Base-by-base conservation (phyloP, 2,329 filamentous ascomycete species). In the Sclerotiophoma versabilis region DNA sequence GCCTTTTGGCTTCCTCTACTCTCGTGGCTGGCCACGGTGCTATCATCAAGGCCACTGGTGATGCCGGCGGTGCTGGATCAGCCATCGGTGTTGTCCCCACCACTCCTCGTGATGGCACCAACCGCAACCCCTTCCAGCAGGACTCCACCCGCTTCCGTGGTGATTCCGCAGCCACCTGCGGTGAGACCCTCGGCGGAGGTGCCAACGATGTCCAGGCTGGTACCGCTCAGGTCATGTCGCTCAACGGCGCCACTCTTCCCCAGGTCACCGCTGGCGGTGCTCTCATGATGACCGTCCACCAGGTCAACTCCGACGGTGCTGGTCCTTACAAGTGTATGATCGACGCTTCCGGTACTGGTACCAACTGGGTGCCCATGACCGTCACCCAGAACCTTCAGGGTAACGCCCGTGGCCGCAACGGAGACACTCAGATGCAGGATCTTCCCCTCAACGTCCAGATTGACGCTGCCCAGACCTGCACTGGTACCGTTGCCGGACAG, bases 321-420 rank as follows among this genome's bases (percentile, higher is more conserved):
- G 87, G 87, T 10, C 85, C 86, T 2, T 88, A 87, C 74, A 82
- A 77, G 6, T 87, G 85, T 76, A 85, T 85, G 79, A 85, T 88
- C 69, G 86, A 87, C 65, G 72, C 78, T 49, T 84, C 85, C 52
- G 86, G 78, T 50, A 86, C 84, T 4, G 85, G 80, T 20, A 68
- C 76, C 41, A 70, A 76, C 59, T 87, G 83, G 80, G 69, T 74
- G 19, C 73, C 81, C 56, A 82, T 85, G 68, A 73, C 80, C 27
- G 85, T 88, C 48, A 83, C 81, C 20, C 76, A 76, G 52, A 81
- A 83, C 57, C 78, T 84, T 2, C 80, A 79, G 1, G 83, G 83
- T 51, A 73, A 78, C 51, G 80, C 79, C 60, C 80, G 79, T 48
- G 78, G 82, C 42, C 81, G 67, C 51, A 74, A 74, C 68, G 44